Conservation (phyloP, 768 basidiomycete species). For the Tulasnella sp. region DNA sequence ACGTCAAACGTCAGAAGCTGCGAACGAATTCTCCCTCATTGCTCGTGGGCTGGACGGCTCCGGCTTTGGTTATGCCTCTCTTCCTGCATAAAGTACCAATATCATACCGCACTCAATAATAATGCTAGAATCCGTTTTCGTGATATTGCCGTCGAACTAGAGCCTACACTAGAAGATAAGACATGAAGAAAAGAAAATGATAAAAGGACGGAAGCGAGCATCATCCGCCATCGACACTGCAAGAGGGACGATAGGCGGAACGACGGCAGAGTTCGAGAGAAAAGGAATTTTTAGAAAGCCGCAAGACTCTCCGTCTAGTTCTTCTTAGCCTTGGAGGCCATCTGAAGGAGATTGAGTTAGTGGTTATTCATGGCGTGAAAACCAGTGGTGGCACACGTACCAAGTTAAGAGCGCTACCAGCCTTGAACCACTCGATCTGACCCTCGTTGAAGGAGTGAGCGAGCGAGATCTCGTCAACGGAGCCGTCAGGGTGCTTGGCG, state of each 20-base stretch:
- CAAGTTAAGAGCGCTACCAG: slow-evolving; percentile 88
- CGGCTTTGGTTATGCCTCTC: slow-evolving; percentile 70
- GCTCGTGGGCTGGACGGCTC: slow-evolving; percentile 81
- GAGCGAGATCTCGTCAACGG: slow-evolving; percentile 66
- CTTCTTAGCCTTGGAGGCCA: slow-evolving; percentile 62
- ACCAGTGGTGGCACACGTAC: slow-evolving; percentile 39
- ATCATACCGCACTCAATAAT: slow-evolving; percentile 1
- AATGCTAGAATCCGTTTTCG: slow-evolving; percentile 17
- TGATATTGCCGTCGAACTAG: slow-evolving; percentile 12
- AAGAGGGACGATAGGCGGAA: background rate
- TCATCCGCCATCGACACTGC: background rate
- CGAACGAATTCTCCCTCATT: slow-evolving; percentile 81
- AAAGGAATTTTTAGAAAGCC: background rate
- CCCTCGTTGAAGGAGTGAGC: slow-evolving; percentile 96
- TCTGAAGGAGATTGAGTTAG: slow-evolving; percentile 41
- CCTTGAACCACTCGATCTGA: slow-evolving; percentile 98
- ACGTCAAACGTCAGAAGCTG: slow-evolving; percentile 73
- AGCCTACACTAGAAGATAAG: slow-evolving; percentile 13
- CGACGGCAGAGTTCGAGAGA: slow-evolving; percentile 16
- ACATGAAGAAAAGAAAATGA: background rate
- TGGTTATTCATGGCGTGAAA: background rate
- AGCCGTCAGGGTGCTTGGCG: slow-evolving; percentile 78
- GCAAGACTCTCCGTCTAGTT: slow-evolving; percentile 25
- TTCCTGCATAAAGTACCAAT: background rate
- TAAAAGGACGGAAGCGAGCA: slow-evolving; percentile 4